phyloP scores from a whole-genome alignment of 225 moss, liverwort and hornwort genomes.

The Pseudoscleropodium purum region DNA sequence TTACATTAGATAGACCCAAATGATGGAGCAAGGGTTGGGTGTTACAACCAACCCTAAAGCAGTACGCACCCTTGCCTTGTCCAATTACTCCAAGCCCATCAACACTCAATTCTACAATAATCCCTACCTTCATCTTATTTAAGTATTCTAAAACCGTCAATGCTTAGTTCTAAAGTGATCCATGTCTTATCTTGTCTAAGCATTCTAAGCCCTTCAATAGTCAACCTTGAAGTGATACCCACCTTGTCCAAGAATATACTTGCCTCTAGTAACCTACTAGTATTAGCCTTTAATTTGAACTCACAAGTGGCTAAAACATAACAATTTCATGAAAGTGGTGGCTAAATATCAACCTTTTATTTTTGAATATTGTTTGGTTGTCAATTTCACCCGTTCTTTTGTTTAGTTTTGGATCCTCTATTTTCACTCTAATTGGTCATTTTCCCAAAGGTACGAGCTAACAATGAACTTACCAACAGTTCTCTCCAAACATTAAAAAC shows the following conservation, averaged over 20 bases:
- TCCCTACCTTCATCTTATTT: rapidly evolving
- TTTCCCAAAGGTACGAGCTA: background rate
- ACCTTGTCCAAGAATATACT: rapidly evolving
- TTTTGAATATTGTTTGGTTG: rapidly evolving
- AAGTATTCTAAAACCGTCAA: background rate
- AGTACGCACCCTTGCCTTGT: rapidly evolving
- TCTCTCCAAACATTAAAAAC: rapidly evolving
- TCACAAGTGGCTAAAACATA: background rate
- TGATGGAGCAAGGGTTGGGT: rapidly evolving
- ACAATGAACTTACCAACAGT: rapidly evolving
- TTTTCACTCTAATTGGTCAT: background rate
- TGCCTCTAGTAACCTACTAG: rapidly evolving
- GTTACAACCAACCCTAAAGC: background rate
- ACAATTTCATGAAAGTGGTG: background rate
- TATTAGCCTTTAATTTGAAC: background rate
- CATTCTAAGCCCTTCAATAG: background rate
- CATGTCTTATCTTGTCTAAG: background rate
- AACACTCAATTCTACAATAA: rapidly evolving
- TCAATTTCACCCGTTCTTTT: rapidly evolving
- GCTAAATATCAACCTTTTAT: background rate
- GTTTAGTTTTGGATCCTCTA: background rate
- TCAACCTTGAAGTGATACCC: rapidly evolving
- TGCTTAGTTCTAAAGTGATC: background rate
- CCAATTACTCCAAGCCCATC: rapidly evolving
- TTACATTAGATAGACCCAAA: rapidly evolving